A percentile compares a stretch with the other conserved stretches of the same genome.
Evolutionary conservation across 2,329 filamentous ascomycete genomes (phyloP).

Genomic region (Fusarium camptoceras): DNA sequence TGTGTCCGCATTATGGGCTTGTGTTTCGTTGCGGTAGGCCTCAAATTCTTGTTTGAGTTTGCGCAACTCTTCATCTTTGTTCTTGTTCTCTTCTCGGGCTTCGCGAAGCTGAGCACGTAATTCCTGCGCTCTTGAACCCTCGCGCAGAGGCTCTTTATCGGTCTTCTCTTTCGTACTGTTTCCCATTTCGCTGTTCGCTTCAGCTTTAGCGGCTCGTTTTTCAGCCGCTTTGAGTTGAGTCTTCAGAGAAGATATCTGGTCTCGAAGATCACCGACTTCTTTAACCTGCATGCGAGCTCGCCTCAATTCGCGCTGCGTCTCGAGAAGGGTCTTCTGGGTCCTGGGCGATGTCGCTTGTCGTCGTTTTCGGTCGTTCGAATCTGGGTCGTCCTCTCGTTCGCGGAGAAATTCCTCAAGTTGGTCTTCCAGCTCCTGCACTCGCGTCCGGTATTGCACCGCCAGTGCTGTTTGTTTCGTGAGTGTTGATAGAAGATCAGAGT

Average conservation of each 20-base stretch:
- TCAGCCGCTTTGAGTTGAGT: conserved; percentile 63
- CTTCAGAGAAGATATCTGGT: conserved; percentile 66
- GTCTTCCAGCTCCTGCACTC: conserved; percentile 69
- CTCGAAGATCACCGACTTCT: conserved; percentile 63
- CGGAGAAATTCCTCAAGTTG: conserved; percentile 58
- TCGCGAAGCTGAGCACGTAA: conserved; percentile 58
- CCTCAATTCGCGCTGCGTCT: conserved; percentile 66
- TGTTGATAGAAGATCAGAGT: conserved; percentile 63
- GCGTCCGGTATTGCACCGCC: conserved; percentile 67
- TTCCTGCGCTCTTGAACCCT: conserved; percentile 50
- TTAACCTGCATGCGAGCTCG: conserved; percentile 65
- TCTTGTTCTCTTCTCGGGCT: conserved; percentile 57
- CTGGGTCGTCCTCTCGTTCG: conserved; percentile 52
- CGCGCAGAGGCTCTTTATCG: conserved; percentile 33
- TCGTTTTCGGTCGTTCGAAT: conserved; percentile 50
- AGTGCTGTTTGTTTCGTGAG: conserved; percentile 69
- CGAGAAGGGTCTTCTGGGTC: conserved; percentile 63
- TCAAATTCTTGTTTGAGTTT: conserved; percentile 65
- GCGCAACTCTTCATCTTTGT: conserved; percentile 63
- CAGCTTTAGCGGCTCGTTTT: conserved; percentile 55
- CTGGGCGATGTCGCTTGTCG: conserved; percentile 59
- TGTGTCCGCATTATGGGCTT: conserved; percentile 66
- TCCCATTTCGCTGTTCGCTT: conserved; percentile 39
- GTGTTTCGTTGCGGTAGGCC: conserved; percentile 64
- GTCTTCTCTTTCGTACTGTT: conserved; percentile 47